phyloP scores from a whole-genome alignment of 768 basidiomycete species.

The Lactarius quietus region DNA sequence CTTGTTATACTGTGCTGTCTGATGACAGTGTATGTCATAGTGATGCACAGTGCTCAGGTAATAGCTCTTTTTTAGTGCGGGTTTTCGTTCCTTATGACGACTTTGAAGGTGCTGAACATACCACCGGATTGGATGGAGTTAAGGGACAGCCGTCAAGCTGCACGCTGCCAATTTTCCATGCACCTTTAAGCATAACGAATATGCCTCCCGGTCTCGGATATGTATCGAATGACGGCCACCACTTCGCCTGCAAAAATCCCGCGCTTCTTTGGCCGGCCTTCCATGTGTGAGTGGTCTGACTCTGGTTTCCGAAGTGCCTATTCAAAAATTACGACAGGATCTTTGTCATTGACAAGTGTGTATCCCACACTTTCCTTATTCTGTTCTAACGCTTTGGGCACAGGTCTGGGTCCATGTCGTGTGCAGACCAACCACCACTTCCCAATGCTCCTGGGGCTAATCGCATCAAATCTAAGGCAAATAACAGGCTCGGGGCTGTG shows the following conservation, averaged over 20 bases:
- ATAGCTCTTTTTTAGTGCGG: not conserved
- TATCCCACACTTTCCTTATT: rapidly evolving
- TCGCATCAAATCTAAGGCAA: conserved; percentile 35
- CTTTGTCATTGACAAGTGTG: conserved; percentile 49
- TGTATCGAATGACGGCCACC: conserved; percentile 53
- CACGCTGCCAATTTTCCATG: conserved; percentile 50
- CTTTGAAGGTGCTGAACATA: conserved; percentile 43
- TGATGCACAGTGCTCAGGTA: conserved; percentile 50
- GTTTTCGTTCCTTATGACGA: not conserved
- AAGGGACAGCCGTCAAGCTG: conserved; percentile 49
- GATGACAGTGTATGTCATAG: conserved; percentile 31
- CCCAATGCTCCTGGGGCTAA: conserved; percentile 39
- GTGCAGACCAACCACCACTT: conserved; percentile 41
- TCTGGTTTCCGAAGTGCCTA: not conserved
- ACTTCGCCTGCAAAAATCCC: conserved; percentile 52
- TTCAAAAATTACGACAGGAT: conserved; percentile 34
- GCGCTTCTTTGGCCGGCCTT: conserved; percentile 48
- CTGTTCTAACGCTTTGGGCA: not conserved
- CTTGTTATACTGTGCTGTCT: not conserved
- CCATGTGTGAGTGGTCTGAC: conserved; percentile 47
- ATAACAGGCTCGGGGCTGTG: conserved; percentile 57
- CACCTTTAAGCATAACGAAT: conserved; percentile 31
- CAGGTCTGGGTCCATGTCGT: conserved; percentile 51
- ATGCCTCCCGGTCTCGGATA: conserved; percentile 39
- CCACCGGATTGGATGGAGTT: too few species aligned